Conservation (phyloP, 192 early-diverging fungal species). For the Cladochytrium replicatum region DNA sequence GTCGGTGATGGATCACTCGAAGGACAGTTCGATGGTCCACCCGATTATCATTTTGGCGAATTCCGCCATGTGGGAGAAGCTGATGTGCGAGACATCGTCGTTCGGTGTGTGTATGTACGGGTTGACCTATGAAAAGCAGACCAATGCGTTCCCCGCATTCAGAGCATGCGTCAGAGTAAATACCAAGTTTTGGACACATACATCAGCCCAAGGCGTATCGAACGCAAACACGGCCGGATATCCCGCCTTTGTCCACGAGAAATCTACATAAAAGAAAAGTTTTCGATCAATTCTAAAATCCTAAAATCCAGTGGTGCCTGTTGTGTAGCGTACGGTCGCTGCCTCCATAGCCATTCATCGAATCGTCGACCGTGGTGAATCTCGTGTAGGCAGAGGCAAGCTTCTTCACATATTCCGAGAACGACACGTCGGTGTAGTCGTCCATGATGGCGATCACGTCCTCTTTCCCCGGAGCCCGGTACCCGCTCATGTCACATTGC, state of each 20-base stretch:
- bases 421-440: conserved; percentile 58
- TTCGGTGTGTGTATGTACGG: conserved; percentile 70
- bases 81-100: conserved; percentile 67
- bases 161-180: no score
- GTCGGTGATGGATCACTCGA: no score
- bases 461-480: conserved; percentile 34
- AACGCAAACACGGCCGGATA: conserved; percentile 68
- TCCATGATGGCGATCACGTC: conserved; percentile 56
- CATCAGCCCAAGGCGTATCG: conserved; percentile 21
- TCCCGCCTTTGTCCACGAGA: conserved; percentile 71
- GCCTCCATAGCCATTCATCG: conserved; percentile 73
- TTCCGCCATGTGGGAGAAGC: conserved; percentile 80
- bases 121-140: no score
- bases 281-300: no score
- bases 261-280: no score
- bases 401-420: conserved; percentile 28
- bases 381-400: conserved; percentile 52
- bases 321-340: no score
- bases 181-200: no score
- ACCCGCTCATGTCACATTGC: conserved; percentile 83
- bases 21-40: conserved; percentile 75
- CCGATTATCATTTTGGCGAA: conserved; percentile 75
- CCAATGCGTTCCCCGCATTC: no score
- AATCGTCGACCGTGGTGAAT: conserved; percentile 45
- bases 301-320: no score